These are phyloP conservation scores for Rhizopogon roseolus DNA, from an alignment of 768 basidiomycete species.

Conservation along the genomic window DNA sequence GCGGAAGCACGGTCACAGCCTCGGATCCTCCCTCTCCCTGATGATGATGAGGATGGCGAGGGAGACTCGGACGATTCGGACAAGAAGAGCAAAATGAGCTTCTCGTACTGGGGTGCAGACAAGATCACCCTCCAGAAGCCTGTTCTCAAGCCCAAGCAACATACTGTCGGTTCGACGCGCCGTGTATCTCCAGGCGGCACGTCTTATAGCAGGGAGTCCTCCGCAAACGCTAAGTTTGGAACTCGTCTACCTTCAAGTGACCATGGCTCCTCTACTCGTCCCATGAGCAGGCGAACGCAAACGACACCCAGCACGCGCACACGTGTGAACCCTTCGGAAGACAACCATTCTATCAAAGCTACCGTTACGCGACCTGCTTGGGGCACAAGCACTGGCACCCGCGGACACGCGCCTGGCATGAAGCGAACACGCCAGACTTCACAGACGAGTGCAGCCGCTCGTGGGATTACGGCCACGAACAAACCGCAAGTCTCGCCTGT, in stretches of 20 bases:
- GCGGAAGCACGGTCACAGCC: conserved; percentile 59
- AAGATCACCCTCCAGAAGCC: conserved; percentile 86
- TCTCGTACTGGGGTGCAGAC: conserved; percentile 92
- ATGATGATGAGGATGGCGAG: conserved; percentile 51
- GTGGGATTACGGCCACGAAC: conserved; percentile 31
- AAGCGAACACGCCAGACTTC: conserved; percentile 71
- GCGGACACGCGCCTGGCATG: conserved; percentile 25
- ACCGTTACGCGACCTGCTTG: conserved; percentile 74
- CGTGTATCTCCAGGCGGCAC: conserved; percentile 38
- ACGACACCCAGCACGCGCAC: conserved; percentile 37
- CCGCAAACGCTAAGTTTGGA: conserved; percentile 92
- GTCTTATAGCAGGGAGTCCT: conserved; percentile 74
- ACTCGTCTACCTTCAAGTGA: conserved; percentile 72
- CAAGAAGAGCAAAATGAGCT: conserved; percentile 90
- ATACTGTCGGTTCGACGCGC: conserved; percentile 29
- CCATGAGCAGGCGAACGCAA: conserved; percentile 60
- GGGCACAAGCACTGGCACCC: conserved; percentile 51
- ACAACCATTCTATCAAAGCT: conserved; percentile 60
- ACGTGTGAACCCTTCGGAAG: conserved; percentile 52
- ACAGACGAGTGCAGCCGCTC: conserved; percentile 61
- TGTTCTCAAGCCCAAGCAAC: conserved; percentile 43
- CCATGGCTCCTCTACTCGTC: conserved; percentile 38
- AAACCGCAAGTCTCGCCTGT: conserved; percentile 58
- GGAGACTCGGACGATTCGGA: conserved; percentile 80
- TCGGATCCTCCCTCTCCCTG: conserved; percentile 62